A percentile compares a stretch with the other conserved stretches of the same genome.
Evolutionary conservation across 805 yeast genomes (phyloP).

Genomic region (Wilhelminamyces savonicus): DNA sequence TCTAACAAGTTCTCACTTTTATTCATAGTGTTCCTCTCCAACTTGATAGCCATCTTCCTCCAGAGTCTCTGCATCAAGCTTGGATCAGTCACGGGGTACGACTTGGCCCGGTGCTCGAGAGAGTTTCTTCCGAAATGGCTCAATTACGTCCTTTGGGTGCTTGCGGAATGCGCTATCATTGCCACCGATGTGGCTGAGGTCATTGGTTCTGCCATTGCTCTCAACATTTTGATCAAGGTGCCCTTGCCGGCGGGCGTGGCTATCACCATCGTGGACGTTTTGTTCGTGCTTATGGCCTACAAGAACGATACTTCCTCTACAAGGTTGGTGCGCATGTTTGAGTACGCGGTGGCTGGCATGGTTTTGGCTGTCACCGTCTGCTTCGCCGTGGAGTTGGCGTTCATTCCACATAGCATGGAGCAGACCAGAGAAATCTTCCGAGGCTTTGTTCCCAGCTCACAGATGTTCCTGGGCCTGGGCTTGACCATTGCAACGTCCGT

Average conservation of each 20-base stretch:
- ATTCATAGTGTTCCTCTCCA: constrained; percentile 37
- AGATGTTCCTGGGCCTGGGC: constrained; percentile 37
- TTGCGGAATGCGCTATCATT: constrained; percentile 44
- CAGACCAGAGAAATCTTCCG: constrained; percentile 29
- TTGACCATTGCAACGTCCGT: constrained; percentile 42
- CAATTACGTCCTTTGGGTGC: constrained; percentile 31
- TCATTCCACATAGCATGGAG: constrained; percentile 21
- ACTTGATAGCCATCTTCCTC: constrained; percentile 40
- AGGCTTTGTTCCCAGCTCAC: constrained; percentile 38
- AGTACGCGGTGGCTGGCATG: constrained; percentile 34
- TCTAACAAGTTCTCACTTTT: constrained; percentile 35
- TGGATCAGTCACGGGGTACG: constrained; percentile 46
- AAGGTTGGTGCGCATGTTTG: constrained; percentile 29
- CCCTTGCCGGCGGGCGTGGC: constrained; percentile 47
- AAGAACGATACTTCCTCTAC: constrained; percentile 37
- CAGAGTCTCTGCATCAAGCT: constrained; percentile 40
- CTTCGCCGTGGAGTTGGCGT: constrained; percentile 39
- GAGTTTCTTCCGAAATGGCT: constrained; percentile 34
- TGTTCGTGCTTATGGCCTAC: constrained; percentile 42
- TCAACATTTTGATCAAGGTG: constrained; percentile 37
- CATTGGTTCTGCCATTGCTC: constrained; percentile 46
- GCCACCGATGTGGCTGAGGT: constrained; percentile 52
- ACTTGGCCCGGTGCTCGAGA: constrained; percentile 39
- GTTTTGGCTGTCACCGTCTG: constrained; percentile 39
- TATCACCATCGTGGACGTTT: constrained; percentile 39